Conservation (phyloP, 2,329 filamentous ascomycete genomes). For the Microdochium nivale region DNA sequence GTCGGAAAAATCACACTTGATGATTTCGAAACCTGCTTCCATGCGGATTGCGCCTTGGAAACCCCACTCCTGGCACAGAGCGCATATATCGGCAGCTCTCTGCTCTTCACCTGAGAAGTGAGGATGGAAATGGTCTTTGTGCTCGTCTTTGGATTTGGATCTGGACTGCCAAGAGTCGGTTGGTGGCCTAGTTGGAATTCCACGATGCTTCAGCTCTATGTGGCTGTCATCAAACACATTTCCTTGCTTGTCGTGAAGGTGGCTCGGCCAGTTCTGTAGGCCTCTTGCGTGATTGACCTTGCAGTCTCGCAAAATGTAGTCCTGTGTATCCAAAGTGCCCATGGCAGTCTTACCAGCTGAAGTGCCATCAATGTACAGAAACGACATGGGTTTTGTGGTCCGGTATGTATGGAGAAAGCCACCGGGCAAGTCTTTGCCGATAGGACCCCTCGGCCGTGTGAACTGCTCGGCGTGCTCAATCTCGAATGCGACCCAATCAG, state of each 20-base stretch:
- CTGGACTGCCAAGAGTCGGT: not conserved
- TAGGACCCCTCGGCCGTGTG: conserved; percentile 18
- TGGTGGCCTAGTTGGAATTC: too few species aligned
- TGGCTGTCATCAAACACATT: too few species aligned
- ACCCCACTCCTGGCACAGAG: conserved; percentile 32
- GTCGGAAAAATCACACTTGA: conserved; percentile 38
- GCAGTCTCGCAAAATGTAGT: conserved; percentile 32
- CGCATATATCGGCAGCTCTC: conserved; percentile 36
- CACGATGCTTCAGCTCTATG: too few species aligned
- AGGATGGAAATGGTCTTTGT: not conserved
- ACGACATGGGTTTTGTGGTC: conserved; percentile 33
- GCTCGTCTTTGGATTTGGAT: not conserved
- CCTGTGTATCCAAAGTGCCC: conserved; percentile 47
- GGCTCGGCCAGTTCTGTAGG: not conserved
- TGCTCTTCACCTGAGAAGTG: conserved; percentile 22
- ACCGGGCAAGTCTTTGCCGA: not conserved
- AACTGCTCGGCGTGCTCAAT: conserved; percentile 53
- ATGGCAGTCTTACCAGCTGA: conserved; percentile 43
- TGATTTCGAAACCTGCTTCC: conserved; percentile 49
- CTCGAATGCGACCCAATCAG: conserved; percentile 56
- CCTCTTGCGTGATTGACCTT: not conserved
- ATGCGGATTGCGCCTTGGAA: conserved; percentile 50
- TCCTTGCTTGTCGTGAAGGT: not conserved
- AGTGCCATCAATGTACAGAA: conserved; percentile 52
- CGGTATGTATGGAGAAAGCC: conserved; percentile 48